A percentile compares a stretch with the other conserved stretches of the same genome.
Conservation (phyloP, 169 alveolate genomes). For the Cryptosporidium bovis region DNA sequence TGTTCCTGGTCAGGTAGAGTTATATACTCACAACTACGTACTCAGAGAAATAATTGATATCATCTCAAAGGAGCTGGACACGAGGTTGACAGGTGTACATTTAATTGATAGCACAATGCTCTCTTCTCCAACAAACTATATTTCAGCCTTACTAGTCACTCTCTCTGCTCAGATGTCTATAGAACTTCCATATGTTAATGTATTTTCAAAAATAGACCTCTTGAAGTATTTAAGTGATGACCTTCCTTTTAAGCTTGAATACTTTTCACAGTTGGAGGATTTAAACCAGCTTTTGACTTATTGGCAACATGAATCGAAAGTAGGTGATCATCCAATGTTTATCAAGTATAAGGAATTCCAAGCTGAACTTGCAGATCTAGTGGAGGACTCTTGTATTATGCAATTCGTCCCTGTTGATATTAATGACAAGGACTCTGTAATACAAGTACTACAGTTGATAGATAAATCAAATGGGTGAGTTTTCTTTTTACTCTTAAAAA, state of each 20-base stretch:
- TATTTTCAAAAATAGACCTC: slow-evolving; percentile 90
- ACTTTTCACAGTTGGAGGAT: slow-evolving; percentile 47
- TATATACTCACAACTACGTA: slow-evolving; percentile 93
- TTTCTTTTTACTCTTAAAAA: neutral
- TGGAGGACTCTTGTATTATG: slow-evolving; percentile 80
- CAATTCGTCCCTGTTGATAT: slow-evolving; percentile 87
- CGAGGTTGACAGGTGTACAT: slow-evolving; percentile 83
- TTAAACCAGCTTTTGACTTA: slow-evolving; percentile 44
- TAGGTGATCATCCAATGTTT: slow-evolving; percentile 72
- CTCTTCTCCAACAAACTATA: slow-evolving; percentile 81
- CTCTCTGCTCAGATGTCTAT: slow-evolving; percentile 93
- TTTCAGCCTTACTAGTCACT: slow-evolving; percentile 91
- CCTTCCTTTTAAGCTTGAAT: slow-evolving; percentile 71
- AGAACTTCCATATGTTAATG: slow-evolving; percentile 94
- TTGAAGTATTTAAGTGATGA: slow-evolving; percentile 83
- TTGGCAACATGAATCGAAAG: slow-evolving; percentile 33
- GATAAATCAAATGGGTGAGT: slow-evolving; percentile 90
- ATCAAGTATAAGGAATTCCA: slow-evolving; percentile 79
- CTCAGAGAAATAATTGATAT: slow-evolving; percentile 84
- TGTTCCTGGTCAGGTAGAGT: slow-evolving; percentile 97
- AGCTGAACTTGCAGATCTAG: slow-evolving; percentile 79
- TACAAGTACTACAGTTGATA: slow-evolving; percentile 79
- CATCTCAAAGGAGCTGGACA: slow-evolving; percentile 80
- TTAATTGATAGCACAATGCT: slow-evolving; percentile 90
- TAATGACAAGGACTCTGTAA: slow-evolving; percentile 83